These are phyloP conservation scores for Dothideomycetidae sp. DNA, from an alignment of 2,329 filamentous ascomycete species.

Conservation along the genomic window DNA sequence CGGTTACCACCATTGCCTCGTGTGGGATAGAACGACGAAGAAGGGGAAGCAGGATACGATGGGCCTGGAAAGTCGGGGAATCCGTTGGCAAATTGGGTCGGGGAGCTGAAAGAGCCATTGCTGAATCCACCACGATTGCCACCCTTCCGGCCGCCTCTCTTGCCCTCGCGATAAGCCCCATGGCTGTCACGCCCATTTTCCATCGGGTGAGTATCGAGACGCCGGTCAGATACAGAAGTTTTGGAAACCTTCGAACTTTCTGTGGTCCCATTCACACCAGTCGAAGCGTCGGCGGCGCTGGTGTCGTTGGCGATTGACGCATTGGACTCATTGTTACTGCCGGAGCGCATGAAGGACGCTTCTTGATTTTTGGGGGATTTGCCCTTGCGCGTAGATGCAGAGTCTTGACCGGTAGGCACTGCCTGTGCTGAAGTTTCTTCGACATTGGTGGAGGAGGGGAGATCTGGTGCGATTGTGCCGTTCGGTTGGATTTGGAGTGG, in stretches of 20 bases:
- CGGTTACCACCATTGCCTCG: constrained; percentile 24
- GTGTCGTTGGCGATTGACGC: too few relatives aligned
- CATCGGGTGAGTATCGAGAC: constrained; percentile 8
- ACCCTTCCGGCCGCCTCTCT: constrained; percentile 19
- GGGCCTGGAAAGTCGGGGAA: constrained; percentile 16
- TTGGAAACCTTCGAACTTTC: not conserved
- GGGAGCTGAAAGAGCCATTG: constrained; percentile 20
- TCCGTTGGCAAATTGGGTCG: constrained; percentile 17
- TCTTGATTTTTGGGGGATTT: not conserved
- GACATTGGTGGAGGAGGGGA: too few relatives aligned
- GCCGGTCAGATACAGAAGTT: constrained; percentile 2
- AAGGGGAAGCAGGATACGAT: constrained; percentile 17
- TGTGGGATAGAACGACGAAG: constrained; percentile 16
- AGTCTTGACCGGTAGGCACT: not conserved
- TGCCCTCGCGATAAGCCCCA: constrained; percentile 12
- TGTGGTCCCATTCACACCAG: constrained; percentile 2
- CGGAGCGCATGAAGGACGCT: not conserved
- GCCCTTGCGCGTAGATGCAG: not conserved
- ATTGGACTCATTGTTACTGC: not conserved
- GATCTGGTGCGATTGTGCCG: too few relatives aligned
- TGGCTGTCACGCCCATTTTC: constrained; percentile 10
- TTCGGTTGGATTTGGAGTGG: not conserved
- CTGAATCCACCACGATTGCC: constrained; percentile 21
- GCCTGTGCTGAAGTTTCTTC: not conserved
- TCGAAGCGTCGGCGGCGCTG: not conserved